phyloP scores from a whole-genome alignment of 2,329 filamentous ascomycete genomes.

The Botryotinia narcissicola region DNA sequence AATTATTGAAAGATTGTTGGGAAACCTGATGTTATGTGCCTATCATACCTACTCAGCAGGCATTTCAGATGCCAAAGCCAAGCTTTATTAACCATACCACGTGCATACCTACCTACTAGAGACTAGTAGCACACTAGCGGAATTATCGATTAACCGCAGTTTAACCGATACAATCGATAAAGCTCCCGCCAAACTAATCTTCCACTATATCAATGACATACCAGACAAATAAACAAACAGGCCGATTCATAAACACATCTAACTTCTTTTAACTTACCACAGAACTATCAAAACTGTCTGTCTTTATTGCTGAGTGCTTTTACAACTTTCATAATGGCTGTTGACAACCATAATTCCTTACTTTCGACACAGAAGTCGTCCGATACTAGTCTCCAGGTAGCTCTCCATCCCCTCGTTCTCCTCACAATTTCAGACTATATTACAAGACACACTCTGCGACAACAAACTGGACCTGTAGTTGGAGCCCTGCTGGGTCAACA shows the following conservation, averaged over 20 bases:
- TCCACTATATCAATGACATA: not conserved
- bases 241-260: not conserved
- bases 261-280: not conserved
- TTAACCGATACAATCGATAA: slow-evolving; percentile 16
- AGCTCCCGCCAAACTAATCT: not conserved
- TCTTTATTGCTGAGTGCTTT: not conserved
- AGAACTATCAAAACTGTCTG: not conserved
- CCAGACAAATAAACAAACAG: not conserved
- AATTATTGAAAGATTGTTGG: not conserved
- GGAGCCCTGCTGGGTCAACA: slow-evolving; percentile 91
- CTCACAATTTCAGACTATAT: slow-evolving; percentile 97
- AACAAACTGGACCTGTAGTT: slow-evolving; percentile 71
- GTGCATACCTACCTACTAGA: not conserved
- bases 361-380: slow-evolving; percentile 65
- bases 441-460: slow-evolving; percentile 80
- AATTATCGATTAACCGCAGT: not conserved
- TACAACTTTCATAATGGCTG: slow-evolving; percentile 46
- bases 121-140: not conserved
- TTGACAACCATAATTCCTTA: slow-evolving; percentile 51
- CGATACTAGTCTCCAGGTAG: slow-evolving; percentile 67
- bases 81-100: too few species aligned
- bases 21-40: not conserved
- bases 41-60: not conserved
- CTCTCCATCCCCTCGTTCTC: slow-evolving; percentile 89
- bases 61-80: not conserved